Evolutionary conservation across 2,329 filamentous ascomycete genomes (phyloP).

Genomic region (Penicillium frequentans): DNA sequence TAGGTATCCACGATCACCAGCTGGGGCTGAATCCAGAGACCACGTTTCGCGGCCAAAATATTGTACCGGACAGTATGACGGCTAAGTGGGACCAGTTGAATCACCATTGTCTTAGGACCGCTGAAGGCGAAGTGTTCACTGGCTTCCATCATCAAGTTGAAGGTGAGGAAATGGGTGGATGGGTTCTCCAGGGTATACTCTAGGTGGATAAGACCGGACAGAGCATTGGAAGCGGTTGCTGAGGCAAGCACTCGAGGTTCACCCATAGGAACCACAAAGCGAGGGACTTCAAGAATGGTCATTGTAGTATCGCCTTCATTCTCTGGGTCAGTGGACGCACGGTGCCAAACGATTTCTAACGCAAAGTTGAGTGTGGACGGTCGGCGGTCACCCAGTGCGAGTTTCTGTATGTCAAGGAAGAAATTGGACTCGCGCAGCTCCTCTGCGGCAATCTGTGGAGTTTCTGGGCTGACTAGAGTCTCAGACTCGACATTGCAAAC

Average conservation of each 20-base stretch:
- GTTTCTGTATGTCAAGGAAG: constrained; percentile 71
- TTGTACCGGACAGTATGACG: constrained; percentile 72
- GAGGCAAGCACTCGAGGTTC: constrained; percentile 80
- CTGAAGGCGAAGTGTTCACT: constrained; percentile 92
- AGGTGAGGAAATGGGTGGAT: constrained; percentile 90
- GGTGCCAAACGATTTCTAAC: constrained; percentile 75
- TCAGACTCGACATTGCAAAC: constrained; percentile 51
- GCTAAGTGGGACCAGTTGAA: constrained; percentile 82
- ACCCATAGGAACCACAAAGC: constrained; percentile 74
- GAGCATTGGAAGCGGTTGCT: constrained; percentile 34
- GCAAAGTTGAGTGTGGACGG: constrained; percentile 72
- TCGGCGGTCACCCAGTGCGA: constrained; percentile 76
- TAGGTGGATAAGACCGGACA: constrained; percentile 46
- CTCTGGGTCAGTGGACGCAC: constrained; percentile 30
- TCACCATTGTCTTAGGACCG: constrained; percentile 74
- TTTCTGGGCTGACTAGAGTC: constrained; percentile 30
- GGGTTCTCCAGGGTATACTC: constrained; percentile 85
- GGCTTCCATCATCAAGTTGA: constrained; percentile 88
- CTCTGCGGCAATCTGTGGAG: constrained; percentile 58
- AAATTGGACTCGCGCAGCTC: constrained; percentile 72
- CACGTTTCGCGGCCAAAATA: constrained; percentile 64
- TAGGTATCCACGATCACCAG: constrained; percentile 84
- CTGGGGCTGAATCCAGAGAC: constrained; percentile 69
- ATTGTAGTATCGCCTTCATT: constrained; percentile 52
- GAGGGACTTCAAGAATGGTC: constrained; percentile 73